Evolutionary conservation across 2,329 filamentous ascomycete species (phyloP).

Genomic region (Lecanicillium sp.): DNA sequence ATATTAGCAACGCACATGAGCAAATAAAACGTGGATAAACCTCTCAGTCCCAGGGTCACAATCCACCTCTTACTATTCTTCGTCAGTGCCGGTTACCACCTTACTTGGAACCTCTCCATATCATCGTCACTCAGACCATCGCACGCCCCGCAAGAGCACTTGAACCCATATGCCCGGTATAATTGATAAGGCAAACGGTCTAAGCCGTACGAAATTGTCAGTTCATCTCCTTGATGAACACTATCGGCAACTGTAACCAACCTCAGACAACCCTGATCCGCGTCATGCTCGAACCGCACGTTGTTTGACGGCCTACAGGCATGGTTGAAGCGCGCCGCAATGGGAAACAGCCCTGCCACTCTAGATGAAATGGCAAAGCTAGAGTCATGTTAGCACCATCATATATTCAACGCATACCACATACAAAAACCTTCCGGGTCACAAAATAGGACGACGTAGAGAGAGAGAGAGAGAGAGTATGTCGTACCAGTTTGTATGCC

Average conservation of each 20-base stretch:
- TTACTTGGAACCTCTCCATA: neutral
- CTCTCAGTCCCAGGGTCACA: neutral
- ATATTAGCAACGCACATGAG: neutral
- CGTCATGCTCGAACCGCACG: slow-evolving; percentile 36
- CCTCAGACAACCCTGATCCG: slow-evolving; percentile 24
- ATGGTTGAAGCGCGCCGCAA: slow-evolving; percentile 52
- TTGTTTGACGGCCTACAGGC: slow-evolving; percentile 38
- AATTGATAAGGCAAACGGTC: slow-evolving; percentile 26
- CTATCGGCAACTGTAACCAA: slow-evolving; percentile 28
- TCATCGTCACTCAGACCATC: slow-evolving; percentile 8
- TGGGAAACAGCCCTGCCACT: slow-evolving; percentile 36
- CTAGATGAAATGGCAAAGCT: slow-evolving; percentile 20
- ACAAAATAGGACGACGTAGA: too few species aligned
- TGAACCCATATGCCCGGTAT: slow-evolving; percentile 41
- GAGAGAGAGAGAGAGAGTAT: neutral
- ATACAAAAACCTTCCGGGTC: too few species aligned
- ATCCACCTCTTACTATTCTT: neutral
- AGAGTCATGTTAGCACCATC: slow-evolving; percentile 1
- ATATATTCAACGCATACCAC: neutral
- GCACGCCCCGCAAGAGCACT: slow-evolving; percentile 43
- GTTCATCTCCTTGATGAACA: slow-evolving; percentile 36
- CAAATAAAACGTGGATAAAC: neutral
- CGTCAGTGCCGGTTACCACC: slow-evolving; percentile 2
- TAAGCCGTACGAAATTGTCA: slow-evolving; percentile 43
- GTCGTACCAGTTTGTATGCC: slow-evolving; percentile 39